phyloP scores from a whole-genome alignment of 768 basidiomycete species.

The Suillus cothurnatus region DNA sequence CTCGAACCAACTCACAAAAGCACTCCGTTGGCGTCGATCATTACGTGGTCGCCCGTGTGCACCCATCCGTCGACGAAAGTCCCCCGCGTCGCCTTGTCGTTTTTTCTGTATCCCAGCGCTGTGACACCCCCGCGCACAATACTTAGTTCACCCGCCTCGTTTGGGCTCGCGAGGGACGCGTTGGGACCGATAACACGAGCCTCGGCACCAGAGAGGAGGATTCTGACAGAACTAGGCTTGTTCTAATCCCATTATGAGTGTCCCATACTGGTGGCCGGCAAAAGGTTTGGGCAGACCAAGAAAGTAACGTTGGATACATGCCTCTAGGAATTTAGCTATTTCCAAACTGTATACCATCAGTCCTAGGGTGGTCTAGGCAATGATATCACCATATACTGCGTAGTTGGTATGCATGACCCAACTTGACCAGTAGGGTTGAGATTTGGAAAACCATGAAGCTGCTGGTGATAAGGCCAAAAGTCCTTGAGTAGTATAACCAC shows the following conservation, averaged over 20 bases:
- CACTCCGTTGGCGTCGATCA: slow-evolving; percentile 57
- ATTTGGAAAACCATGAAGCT: background rate
- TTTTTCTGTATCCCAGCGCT: slow-evolving; percentile 65
- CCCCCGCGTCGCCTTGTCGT: slow-evolving; percentile 59
- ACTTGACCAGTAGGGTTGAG: background rate
- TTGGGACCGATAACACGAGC: slow-evolving; percentile 55
- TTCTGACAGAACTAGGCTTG: slow-evolving; percentile 46
- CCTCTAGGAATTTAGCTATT: slow-evolving; percentile 35
- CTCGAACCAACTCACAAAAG: slow-evolving; percentile 70
- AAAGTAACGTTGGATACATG: slow-evolving; percentile 25
- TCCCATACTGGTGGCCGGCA: slow-evolving; percentile 36
- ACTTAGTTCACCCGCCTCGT: slow-evolving; percentile 65
- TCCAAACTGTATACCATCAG: slow-evolving; percentile 29
- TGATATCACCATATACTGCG: slow-evolving; percentile 53
- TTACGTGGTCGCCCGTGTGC: slow-evolving; percentile 70
- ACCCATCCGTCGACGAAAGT: slow-evolving; percentile 74
- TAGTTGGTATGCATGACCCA: background rate
- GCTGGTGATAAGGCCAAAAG: background rate
- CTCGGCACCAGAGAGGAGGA: slow-evolving; percentile 59
- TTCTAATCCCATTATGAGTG: slow-evolving; percentile 40
- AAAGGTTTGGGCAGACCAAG: slow-evolving; percentile 46
- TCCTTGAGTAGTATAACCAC: background rate
- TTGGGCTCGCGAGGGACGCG: slow-evolving; percentile 47
- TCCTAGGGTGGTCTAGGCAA: slow-evolving; percentile 44
- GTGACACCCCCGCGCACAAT: slow-evolving; percentile 53